Conservation (phyloP, 257 asterid genomes). For the Solanum verrucosum region DNA sequence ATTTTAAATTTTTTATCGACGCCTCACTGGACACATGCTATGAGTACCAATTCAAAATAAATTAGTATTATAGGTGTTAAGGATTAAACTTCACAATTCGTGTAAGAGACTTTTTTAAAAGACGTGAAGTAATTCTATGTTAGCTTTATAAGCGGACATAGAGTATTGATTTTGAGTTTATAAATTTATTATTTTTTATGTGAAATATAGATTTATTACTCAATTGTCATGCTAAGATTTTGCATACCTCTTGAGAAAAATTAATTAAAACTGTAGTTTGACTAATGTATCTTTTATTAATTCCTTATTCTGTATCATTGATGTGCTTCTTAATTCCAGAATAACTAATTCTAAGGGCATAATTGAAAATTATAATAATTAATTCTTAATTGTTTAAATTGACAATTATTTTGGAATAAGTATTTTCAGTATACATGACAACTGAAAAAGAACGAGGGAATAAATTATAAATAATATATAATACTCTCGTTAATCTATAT, state of each 20-base stretch:
- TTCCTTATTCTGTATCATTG: not conserved
- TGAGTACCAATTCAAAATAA: not conserved
- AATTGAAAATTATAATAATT: not conserved
- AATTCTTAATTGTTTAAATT: too few species aligned
- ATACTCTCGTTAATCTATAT: not conserved
- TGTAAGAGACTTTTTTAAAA: not conserved
- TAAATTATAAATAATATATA: too few species aligned
- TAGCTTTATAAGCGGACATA: too few species aligned
- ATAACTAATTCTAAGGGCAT: not conserved
- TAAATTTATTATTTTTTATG: too few species aligned
- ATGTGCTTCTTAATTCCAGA: not conserved
- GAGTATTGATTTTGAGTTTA: too few species aligned
- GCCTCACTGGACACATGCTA: not conserved
- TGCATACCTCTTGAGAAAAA: not conserved
- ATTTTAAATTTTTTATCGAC: not conserved
- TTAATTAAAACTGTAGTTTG: too few species aligned
- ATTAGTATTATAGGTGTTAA: too few species aligned
- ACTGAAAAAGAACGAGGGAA: not conserved
- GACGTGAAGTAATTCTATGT: rapidly evolving
- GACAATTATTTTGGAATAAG: too few species aligned
- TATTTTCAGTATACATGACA: rapidly evolving
- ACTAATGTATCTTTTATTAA: too few species aligned
- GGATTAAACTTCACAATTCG: not conserved
- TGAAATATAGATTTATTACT: too few species aligned
- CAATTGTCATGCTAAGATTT: not conserved